Evolutionary conservation across 495 filamentous ascomycete genomes (phyloP), one percentile per base, ranked within the genome.

Genomic region (Elaphomyces granulatus): DNA sequence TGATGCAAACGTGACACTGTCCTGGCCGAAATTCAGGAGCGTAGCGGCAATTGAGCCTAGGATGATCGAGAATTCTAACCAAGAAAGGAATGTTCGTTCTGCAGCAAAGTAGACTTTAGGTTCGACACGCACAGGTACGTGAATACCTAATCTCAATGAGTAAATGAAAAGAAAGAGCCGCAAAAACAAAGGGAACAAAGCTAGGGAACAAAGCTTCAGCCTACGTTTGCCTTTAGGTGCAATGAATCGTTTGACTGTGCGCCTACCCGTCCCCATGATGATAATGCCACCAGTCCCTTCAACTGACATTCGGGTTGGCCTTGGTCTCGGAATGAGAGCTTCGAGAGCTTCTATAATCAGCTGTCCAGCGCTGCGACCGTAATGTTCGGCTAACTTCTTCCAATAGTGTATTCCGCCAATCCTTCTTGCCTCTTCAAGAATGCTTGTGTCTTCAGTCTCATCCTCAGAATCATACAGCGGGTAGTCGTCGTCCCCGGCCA

Each of bases 21-120:
- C 54, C 23, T 74, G 60, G 34, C 78, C 75, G 54, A 98, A 98
- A 66, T 98, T 98, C 32, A 98, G 75, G 23, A 96, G 66, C 3
- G 87, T 82, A 15, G 83, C 82, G 4, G 90, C 87, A 43, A 98
- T 94, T 41, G 84, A 81, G 49, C 82, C 84, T 17, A 98, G 75
- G 54, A 94, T 81, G 61, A 98, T 90, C 36, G 78, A 83, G 65
- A 90, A 95, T 61, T 98, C 88, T 41, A 96, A 83, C 90, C 90
- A 98, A 28, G 85, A 81, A 45, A 98, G 72, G 60, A 94, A 98
- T 9, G 90, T 98, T 43, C 90, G 75, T 54, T 98, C 90, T 6
- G 85, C 86, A 17, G 90, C 90, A 48, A 98, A 94, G 59, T 87
- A 92, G 44, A 98, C 90, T 58, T 98, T 98, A 2, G 90, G 90